Evolutionary conservation across 2,329 filamentous ascomycete genomes (phyloP), one percentile per base, ranked within the genome.

Genomic region (Rasamsonia emersonii): DNA sequence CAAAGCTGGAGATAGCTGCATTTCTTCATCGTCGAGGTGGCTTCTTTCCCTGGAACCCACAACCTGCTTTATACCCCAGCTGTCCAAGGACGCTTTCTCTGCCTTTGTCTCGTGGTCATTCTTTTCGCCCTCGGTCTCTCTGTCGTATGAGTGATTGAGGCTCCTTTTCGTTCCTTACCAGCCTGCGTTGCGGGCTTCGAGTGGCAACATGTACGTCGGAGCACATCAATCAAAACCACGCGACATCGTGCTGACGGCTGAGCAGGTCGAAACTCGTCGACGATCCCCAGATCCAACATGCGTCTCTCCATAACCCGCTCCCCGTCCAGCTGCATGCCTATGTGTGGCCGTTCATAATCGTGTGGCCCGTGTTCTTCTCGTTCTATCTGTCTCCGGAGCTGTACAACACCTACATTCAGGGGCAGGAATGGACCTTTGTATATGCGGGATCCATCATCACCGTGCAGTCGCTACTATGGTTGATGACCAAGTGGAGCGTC

Each of bases 401-500:
- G 45, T 98, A 98, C 61, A 82, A 93, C 45, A 81, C 79, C 54
- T 79, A 96, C 66, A 93, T 98, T 43, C 77, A 82, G 49, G 88
- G 82, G n/a, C 79, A 82, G 47, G 91, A 98, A 70, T 98, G 91
- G 89, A 96, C 93, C 1, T 93, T 94, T 56, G 85, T 98, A 41
- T 98, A 85, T 79, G 75, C 82, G 44, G 89, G 83, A 50, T 73
- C 77, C 45, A 95, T 98, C 54, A 71, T 93, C 57, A 94, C 88
- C 8, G 53, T 82, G 35, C 93, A 98, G 67, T 79, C 84, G 42
- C 72, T 98, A 42, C 66, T 86, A 47, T 98, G 91, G 89, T 73
- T 98, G 40, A 89, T 83, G 66, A 98, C 91, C 28, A 86, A 96
- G 65, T 98, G 91, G 91, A 96, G 85, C 54, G 86, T 98, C 56